Evolutionary conservation across 2,329 filamentous ascomycete species (phyloP).

Genomic region (Hypoxylon sp.): DNA sequence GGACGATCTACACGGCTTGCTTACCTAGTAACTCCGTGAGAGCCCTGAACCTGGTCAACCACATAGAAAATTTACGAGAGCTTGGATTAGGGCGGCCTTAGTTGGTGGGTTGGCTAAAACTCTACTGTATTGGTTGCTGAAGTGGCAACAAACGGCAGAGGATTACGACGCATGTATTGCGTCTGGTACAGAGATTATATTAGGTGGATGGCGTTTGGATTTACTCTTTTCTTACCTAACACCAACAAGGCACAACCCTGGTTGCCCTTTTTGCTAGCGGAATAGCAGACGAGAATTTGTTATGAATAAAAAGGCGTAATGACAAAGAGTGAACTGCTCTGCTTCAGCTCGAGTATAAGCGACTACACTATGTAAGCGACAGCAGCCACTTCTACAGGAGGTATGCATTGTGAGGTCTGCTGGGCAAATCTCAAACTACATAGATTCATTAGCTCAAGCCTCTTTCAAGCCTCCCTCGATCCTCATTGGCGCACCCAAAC

Average conservation of each 20-base stretch:
- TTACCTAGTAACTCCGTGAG: background rate
- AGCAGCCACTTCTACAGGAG: background rate
- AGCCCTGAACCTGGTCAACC: slow-evolving; percentile 25
- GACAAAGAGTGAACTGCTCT: background rate
- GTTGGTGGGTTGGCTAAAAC: slow-evolving; percentile 12
- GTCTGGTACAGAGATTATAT: slow-evolving; percentile 2
- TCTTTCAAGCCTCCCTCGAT: slow-evolving; percentile 25
- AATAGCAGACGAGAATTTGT: background rate
- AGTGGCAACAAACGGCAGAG: slow-evolving; percentile 12
- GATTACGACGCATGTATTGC: slow-evolving; percentile 15
- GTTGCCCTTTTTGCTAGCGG: slow-evolving; percentile 2
- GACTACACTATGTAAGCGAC: slow-evolving; percentile 5
- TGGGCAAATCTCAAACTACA: slow-evolving; percentile 13
- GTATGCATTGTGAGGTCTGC: background rate
- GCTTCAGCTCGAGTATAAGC: slow-evolving; percentile 21
- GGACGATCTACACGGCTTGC: background rate
- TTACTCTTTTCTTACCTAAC: background rate
- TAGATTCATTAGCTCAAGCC: slow-evolving; percentile 24
- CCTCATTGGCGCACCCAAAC: slow-evolving; percentile 34
- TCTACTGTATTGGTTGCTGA: slow-evolving; percentile 4
- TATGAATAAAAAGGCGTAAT: slow-evolving; percentile 1
- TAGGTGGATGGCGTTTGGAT: background rate
- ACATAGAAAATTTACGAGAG: slow-evolving; percentile 9
- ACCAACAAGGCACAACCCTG: slow-evolving; percentile 3
- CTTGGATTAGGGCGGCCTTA: slow-evolving; percentile 6